Evolutionary conservation across 805 yeast species (phyloP), one percentile per base, ranked within the genome.

Genomic region (Wickerhamiella sorbophila): DNA sequence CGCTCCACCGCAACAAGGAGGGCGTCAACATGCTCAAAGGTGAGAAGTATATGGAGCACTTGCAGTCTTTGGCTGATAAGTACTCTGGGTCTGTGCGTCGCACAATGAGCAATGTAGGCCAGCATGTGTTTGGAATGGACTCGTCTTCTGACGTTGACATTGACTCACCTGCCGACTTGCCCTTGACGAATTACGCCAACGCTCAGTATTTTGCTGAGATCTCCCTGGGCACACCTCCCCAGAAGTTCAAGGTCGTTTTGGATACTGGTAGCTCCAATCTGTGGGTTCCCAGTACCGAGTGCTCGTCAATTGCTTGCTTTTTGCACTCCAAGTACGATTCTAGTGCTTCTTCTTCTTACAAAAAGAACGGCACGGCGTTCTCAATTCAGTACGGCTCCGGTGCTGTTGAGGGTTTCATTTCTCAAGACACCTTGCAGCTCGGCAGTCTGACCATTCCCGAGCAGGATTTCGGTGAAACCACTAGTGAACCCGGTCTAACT

Each of bases 241-340:
- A 91, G 68, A 61, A 73, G 15, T 91, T 91, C 66, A 88, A 88
- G 70, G 97, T 91, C 39, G 76, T 91, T 48, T 70, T 91, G 56
- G 98, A 91, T 64, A 88, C 98, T 20, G 98, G 98, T 33, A 83
- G 95, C 36, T 82, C 96, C 36, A 91, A 91, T 65, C 70, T 91
- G 66, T 91, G 98, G 98, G 85, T 91, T 48, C 98, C 98, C 42
- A 74, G 93, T 46, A 52, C 70, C 35, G 86, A 83, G 51, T 91
- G 98, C 67, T 69, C 85, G 39, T 85, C 95, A 3, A 75, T 91
- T 64, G 97, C 98, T 40, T 91, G 98, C 67, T 88, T 74, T 72
- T 70, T 91, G 61, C 98, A 91, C 67, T 56, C 80, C 55, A 91
- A 87, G 71, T 91, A 85, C 60, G 91, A 83, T 63, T 91, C 84